These are phyloP conservation scores for Silene uniflora DNA, from an alignment of 148 eudicot genomes.

Conservation along the genomic window DNA sequence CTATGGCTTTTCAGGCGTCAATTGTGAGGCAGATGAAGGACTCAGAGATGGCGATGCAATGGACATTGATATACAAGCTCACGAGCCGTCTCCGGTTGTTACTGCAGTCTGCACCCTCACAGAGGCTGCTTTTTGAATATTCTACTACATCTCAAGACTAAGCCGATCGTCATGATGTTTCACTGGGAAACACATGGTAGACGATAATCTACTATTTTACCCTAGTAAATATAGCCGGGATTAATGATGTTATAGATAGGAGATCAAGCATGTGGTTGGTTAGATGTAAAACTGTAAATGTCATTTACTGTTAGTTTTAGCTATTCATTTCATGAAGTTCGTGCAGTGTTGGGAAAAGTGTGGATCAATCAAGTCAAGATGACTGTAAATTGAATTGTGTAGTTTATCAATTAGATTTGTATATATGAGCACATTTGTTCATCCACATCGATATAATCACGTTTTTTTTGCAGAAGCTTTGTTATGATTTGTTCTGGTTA, in stretches of 20 bases:
- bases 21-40: slow-evolving; percentile 97
- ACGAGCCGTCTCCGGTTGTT: slow-evolving; percentile 94
- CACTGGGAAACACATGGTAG: slow-evolving; percentile 5
- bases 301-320: neutral
- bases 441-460: neutral
- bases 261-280: neutral
- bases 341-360: neutral
- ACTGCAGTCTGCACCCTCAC: slow-evolving; percentile 87
- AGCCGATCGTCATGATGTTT: slow-evolving; percentile 6
- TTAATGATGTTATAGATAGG: neutral
- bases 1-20: slow-evolving; percentile 58
- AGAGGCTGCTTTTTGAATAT: slow-evolving; percentile 89
- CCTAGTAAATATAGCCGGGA: neutral
- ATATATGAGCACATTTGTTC: slow-evolving; percentile 10
- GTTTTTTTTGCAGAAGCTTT: neutral
- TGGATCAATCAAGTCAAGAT: neutral
- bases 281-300: slow-evolving; percentile 4
- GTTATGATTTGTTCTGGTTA: neutral
- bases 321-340: neutral
- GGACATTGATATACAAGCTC: slow-evolving; percentile 97
- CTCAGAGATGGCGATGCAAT: slow-evolving; percentile 98
- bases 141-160: slow-evolving; percentile 89
- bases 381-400: neutral
- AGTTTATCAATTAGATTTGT: neutral
- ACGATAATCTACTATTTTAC: neutral